Conservation (phyloP, 2,329 filamentous ascomycete species). For the Neonectria ditissima region DNA sequence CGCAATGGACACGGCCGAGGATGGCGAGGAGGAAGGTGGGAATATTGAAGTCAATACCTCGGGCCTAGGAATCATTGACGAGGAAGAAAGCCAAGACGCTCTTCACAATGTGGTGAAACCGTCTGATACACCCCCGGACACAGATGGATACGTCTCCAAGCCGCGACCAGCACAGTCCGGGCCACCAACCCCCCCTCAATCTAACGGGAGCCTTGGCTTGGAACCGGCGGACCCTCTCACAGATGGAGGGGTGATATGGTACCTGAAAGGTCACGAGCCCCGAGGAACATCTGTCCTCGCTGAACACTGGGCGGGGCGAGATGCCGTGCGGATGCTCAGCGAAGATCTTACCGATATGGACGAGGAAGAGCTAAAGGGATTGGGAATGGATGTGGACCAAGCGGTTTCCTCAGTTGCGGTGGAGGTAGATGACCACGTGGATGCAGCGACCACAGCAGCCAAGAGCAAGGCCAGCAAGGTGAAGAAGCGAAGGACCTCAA, state of each 20-base stretch:
- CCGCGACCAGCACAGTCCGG: conserved; percentile 49
- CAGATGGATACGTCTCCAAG: conserved; percentile 57
- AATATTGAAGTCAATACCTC: conserved; percentile 63
- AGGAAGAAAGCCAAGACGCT: conserved; percentile 43
- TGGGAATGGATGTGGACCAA: conserved; percentile 67
- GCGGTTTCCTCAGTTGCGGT: conserved; percentile 44
- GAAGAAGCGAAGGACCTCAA: conserved; percentile 52
- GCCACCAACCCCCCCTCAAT: conserved; percentile 76
- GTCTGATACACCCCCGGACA: conserved; percentile 61
- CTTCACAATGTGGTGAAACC: conserved; percentile 39
- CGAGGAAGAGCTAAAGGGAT: conserved; percentile 85
- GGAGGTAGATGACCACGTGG: conserved; percentile 42
- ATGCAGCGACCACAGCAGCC: conserved; percentile 33
- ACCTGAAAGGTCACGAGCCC: conserved; percentile 83
- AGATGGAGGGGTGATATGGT: conserved; percentile 88
- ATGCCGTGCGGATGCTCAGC: conserved; percentile 75
- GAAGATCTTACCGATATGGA: conserved; percentile 93
- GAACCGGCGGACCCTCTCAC: conserved; percentile 67
- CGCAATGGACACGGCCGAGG: conserved; percentile 53
- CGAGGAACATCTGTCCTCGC: conserved; percentile 82
- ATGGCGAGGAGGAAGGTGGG: conserved; percentile 50
- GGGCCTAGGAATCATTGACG: conserved; percentile 46
- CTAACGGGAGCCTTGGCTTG: conserved; percentile 66
- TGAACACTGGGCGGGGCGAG: conserved; percentile 74
- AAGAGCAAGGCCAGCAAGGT: conserved; percentile 47